Evolutionary conservation across 164 flowering plant species (phyloP).

Genomic region (Tetracentron sinense): DNA sequence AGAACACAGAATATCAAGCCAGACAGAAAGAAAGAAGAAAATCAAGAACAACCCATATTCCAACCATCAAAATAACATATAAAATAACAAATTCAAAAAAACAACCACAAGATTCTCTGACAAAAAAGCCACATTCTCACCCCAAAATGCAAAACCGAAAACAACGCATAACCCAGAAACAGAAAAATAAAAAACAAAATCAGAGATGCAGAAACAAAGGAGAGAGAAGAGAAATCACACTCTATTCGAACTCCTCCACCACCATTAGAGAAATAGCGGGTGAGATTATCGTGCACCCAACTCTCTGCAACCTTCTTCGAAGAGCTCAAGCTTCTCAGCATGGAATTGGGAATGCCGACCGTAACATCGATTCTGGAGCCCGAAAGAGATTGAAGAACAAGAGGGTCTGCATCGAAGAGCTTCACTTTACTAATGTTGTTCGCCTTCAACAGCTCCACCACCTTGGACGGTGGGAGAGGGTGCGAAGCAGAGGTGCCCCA

Average conservation of each 20-base stretch:
- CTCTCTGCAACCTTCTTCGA: constrained; percentile 61
- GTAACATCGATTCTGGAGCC: constrained; percentile 62
- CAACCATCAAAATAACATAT: neutral
- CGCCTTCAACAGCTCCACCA: constrained; percentile 68
- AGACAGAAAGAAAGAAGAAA: too few species aligned
- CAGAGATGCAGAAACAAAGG: neutral
- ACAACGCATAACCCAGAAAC: neutral
- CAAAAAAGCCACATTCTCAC: neutral
- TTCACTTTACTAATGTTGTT: constrained; percentile 64
- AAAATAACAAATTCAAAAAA: neutral
- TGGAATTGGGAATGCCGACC: constrained; percentile 70
- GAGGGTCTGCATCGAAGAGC: constrained; percentile 77
- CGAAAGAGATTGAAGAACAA: constrained; percentile 56
- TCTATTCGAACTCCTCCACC: constrained; percentile 45
- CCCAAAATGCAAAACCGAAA: constrained; percentile 1
- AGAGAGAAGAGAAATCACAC: constrained; percentile 31
- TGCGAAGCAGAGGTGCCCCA: constrained; percentile 88
- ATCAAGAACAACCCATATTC: neutral
- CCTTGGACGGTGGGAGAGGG: constrained; percentile 68
- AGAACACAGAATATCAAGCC: too few species aligned
- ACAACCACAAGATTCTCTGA: neutral
- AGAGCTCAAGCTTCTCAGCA: constrained; percentile 61
- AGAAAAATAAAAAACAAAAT: neutral
- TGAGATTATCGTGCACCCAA: constrained; percentile 92
- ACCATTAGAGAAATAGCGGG: constrained; percentile 50